phyloP scores from a whole-genome alignment of 2,329 filamentous ascomycete genomes.

The Aureobasidium sp. region DNA sequence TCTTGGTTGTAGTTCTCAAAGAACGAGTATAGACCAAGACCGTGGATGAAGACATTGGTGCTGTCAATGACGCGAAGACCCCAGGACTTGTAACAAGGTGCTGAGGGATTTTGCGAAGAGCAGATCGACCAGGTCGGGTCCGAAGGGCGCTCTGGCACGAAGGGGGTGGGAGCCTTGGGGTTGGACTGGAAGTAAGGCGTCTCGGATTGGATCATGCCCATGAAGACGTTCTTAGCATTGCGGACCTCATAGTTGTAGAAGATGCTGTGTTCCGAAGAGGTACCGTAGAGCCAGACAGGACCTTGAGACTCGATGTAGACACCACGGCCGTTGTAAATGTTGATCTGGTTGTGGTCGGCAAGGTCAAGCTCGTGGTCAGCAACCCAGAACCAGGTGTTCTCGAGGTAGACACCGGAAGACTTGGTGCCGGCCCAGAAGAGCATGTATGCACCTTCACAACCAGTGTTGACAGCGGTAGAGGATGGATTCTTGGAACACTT shows the following conservation, averaged over 20 bases:
- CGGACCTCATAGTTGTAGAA: conserved; percentile 66
- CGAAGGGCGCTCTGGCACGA: conserved; percentile 40
- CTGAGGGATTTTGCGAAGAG: conserved; percentile 19
- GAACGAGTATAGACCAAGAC: conserved; percentile 50
- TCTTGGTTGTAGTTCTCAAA: conserved; percentile 51
- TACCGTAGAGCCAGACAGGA: conserved; percentile 67
- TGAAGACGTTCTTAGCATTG: conserved; percentile 54
- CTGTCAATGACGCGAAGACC: conserved; percentile 36
- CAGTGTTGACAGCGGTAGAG: conserved; percentile 53
- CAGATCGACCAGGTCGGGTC: conserved; percentile 38
- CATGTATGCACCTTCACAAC: conserved; percentile 68
- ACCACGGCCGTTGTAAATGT: conserved; percentile 81
- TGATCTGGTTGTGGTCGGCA: conserved; percentile 83
- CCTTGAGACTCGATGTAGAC: conserved; percentile 70
- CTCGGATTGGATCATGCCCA: conserved; percentile 61
- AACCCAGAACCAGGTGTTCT: conserved; percentile 90
- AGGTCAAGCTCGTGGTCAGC: conserved; percentile 92
- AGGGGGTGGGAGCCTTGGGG: conserved; percentile 53
- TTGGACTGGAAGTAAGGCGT: conserved; percentile 65
- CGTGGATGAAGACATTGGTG: conserved; percentile 39
- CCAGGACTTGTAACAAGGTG: conserved; percentile 33
- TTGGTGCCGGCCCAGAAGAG: conserved; percentile 49
- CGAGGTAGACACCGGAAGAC: conserved; percentile 62
- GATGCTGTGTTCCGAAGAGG: conserved; percentile 57
- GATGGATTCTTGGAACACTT: conserved; percentile 71